Evolutionary conservation across 306 rosid genomes (phyloP).

Genomic region (Begonia peltatifolia): DNA sequence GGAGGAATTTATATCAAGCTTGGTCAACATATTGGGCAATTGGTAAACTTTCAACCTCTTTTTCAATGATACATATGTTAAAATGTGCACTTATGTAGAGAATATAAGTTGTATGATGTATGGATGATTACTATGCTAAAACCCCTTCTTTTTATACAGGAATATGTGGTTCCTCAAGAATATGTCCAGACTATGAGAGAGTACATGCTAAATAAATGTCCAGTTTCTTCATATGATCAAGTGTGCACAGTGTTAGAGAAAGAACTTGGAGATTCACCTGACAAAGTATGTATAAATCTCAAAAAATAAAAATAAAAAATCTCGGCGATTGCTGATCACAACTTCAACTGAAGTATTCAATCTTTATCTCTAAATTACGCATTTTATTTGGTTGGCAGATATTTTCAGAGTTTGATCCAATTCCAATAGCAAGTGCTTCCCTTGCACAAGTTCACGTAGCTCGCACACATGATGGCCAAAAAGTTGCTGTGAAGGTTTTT

Average conservation of each 20-base stretch:
- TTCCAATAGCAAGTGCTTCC: slow-evolving; percentile 92
- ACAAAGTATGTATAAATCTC: slow-evolving; percentile 37
- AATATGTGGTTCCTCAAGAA: slow-evolving; percentile 76
- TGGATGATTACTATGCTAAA: background rate
- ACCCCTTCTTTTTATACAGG: slow-evolving; percentile 30
- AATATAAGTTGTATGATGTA: too few relatives aligned
- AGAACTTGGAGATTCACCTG: slow-evolving; percentile 79
- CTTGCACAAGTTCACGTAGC: slow-evolving; percentile 98
- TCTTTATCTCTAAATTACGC: too few relatives aligned
- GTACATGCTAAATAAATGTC: slow-evolving; percentile 85
- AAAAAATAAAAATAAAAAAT: background rate
- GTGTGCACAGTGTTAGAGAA: slow-evolving; percentile 63
- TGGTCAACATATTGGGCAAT: slow-evolving; percentile 88
- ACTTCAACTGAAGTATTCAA: too few relatives aligned
- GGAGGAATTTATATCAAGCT: slow-evolving; percentile 96
- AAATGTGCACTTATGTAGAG: background rate
- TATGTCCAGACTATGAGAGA: slow-evolving; percentile 81
- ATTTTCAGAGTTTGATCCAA: slow-evolving; percentile 66
- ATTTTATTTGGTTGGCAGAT: slow-evolving; percentile 29
- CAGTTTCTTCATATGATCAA: slow-evolving; percentile 86
- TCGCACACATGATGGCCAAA: slow-evolving; percentile 59
- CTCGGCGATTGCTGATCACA: background rate
- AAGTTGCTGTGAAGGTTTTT: slow-evolving; percentile 94
- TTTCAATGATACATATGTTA: background rate
- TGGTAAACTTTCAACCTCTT: slow-evolving; percentile 31